Conservation (phyloP, 176 grass and related monocot genomes). For the Chrysopogon serrulatus region DNA sequence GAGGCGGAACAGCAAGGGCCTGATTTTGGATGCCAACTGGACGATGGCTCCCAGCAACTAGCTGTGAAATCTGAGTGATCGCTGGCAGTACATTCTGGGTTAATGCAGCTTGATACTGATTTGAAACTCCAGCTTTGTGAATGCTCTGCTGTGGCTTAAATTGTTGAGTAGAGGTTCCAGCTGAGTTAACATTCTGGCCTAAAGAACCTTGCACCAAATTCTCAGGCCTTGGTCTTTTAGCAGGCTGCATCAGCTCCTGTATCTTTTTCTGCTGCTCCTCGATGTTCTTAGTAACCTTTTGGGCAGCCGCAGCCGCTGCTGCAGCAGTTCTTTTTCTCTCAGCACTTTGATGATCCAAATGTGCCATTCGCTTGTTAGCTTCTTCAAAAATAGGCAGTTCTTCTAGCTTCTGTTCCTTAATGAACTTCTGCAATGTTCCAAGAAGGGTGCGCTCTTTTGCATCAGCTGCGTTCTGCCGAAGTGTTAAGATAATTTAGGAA, state of each 20-base stretch:
- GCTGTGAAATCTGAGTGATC: background rate
- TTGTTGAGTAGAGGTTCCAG: background rate
- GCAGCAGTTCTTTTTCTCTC: constrained; percentile 34
- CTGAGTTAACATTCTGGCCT: background rate
- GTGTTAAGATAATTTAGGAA: constrained; percentile 14
- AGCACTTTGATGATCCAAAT: constrained; percentile 36
- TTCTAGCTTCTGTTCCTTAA: constrained; percentile 54
- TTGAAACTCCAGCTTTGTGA: background rate
- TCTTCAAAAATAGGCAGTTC: constrained; percentile 34
- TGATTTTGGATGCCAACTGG: constrained; percentile 19
- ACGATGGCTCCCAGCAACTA: constrained; percentile 14
- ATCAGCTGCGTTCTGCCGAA: constrained; percentile 39
- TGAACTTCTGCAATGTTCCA: constrained; percentile 41
- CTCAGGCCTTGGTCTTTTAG: constrained; percentile 6
- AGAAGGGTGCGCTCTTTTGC: constrained; percentile 48
- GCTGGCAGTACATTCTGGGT: constrained; percentile 5
- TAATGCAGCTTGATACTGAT: constrained; percentile 18
- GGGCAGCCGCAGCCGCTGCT: constrained; percentile 14
- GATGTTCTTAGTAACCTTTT: constrained; percentile 16
- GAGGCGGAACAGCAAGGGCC: background rate
- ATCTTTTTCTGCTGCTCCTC: background rate
- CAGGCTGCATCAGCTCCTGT: background rate
- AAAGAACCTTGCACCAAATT: constrained; percentile 16
- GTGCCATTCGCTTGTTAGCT: constrained; percentile 36
- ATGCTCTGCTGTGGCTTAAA: background rate